These are phyloP conservation scores for Homolaphlyctis polyrhiza DNA, from an alignment of 371 early-diverging fungal genomes.

Conservation along the genomic window DNA sequence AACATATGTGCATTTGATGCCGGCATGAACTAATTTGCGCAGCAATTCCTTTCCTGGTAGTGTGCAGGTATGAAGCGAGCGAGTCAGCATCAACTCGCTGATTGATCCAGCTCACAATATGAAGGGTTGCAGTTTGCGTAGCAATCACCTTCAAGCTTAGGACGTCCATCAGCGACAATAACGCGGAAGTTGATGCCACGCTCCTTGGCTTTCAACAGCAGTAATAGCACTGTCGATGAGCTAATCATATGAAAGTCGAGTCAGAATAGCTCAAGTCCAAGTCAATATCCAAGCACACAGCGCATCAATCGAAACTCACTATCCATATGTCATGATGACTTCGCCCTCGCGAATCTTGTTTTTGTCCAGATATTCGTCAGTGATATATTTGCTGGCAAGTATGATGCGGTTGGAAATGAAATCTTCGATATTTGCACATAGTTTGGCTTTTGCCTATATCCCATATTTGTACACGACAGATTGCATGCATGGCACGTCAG, in stretches of 20 bases:
- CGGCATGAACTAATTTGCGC: constrained; percentile 56
- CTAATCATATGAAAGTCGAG: constrained; percentile 20
- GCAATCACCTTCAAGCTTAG: constrained; percentile 72
- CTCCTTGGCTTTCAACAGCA: constrained; percentile 73
- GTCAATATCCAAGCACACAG: no score
- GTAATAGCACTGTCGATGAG: constrained; percentile 76
- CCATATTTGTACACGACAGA: neutral
- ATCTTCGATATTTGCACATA: constrained; percentile 72
- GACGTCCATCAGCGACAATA: constrained; percentile 91
- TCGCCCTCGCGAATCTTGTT: constrained; percentile 92
- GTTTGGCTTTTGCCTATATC: constrained; percentile 48
- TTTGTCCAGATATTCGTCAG: constrained; percentile 69
- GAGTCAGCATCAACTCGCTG: neutral
- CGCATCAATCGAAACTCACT: constrained; percentile 18
- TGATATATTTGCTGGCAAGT: constrained; percentile 76
- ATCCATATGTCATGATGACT: constrained; percentile 85
- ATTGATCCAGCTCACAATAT: neutral
- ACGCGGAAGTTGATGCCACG: constrained; percentile 80
- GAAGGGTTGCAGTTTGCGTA: no score
- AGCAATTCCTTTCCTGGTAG: constrained; percentile 61
- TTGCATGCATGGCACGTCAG: neutral
- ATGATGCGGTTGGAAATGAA: constrained; percentile 90
- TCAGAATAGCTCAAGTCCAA: neutral
- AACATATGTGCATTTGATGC: constrained; percentile 74
- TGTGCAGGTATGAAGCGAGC: neutral